phyloP scores from a whole-genome alignment of 176 grass and related monocot genomes.

The Microstegium vimineum region DNA sequence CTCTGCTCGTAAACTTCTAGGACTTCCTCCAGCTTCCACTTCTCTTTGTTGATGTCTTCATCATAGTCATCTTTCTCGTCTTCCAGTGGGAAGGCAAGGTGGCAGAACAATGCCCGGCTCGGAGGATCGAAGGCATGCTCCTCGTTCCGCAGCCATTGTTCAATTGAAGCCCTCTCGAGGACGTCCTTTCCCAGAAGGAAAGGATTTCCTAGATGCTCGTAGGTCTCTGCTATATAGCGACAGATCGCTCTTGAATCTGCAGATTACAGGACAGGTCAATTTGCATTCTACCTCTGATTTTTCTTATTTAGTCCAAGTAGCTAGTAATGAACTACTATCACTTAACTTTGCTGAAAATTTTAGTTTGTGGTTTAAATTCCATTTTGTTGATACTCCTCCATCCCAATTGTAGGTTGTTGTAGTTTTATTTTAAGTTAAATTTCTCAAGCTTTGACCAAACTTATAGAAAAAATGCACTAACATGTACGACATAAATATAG shows the following conservation, averaged over 20 bases:
- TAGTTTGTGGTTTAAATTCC: neutral
- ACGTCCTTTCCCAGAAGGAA: slow-evolving; percentile 82
- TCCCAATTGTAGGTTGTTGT: neutral
- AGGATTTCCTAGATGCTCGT: slow-evolving; percentile 50
- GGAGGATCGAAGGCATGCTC: slow-evolving; percentile 87
- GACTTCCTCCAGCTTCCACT: slow-evolving; percentile 58
- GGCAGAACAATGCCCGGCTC: slow-evolving; percentile 67
- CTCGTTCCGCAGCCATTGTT: slow-evolving; percentile 92
- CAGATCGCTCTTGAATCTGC: slow-evolving; percentile 93
- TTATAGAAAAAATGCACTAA: neutral
- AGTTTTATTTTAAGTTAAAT: neutral
- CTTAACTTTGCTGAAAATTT: neutral
- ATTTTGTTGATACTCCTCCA: neutral
- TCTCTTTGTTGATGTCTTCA: slow-evolving; percentile 17
- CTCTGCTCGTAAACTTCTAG: slow-evolving; percentile 79
- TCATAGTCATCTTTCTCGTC: slow-evolving; percentile 11
- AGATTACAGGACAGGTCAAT: slow-evolving; percentile 19
- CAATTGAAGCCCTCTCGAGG: slow-evolving; percentile 88
- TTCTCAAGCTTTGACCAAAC: neutral
- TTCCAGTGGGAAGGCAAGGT: slow-evolving; percentile 52
- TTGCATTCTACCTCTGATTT: neutral
- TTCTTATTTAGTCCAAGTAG: neutral
- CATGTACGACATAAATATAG: neutral
- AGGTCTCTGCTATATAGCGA: slow-evolving; percentile 67
- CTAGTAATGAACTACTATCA: neutral